These are phyloP conservation scores for Penicillium palitans DNA, from an alignment of 2,329 filamentous ascomycete species.

Conservation along the genomic window DNA sequence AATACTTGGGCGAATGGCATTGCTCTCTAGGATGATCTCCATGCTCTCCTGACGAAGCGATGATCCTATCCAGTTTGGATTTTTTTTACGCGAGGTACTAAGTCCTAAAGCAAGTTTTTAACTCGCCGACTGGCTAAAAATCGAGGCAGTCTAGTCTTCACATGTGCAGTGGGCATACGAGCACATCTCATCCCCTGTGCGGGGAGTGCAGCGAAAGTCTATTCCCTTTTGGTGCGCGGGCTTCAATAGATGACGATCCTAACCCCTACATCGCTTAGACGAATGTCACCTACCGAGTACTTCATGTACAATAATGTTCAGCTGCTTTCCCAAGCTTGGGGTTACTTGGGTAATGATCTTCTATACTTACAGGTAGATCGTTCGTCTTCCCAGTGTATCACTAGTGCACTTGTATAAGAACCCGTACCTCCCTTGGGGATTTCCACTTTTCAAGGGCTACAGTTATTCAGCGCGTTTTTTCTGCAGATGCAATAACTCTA, in stretches of 20 bases:
- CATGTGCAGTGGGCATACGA: background rate
- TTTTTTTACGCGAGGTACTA: background rate
- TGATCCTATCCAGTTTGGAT: background rate
- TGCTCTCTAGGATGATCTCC: background rate
- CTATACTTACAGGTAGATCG: constrained; percentile 1
- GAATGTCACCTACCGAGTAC: constrained; percentile 15
- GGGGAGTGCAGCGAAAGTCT: constrained; percentile 10
- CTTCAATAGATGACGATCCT: constrained; percentile 15
- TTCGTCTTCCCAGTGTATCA: background rate
- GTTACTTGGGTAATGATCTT: constrained; percentile 13
- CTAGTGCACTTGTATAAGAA: constrained; percentile 7
- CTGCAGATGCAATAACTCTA: constrained; percentile 12
- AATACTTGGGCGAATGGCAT: background rate
- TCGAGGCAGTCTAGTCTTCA: background rate
- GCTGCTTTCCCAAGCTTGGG: constrained; percentile 5
- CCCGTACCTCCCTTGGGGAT: constrained; percentile 5
- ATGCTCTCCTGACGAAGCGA: background rate
- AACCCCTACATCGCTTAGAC: constrained; percentile 17
- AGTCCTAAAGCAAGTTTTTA: background rate
- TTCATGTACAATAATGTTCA: background rate
- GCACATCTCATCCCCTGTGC: constrained; percentile 12
- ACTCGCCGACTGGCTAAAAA: background rate
- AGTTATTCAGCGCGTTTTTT: background rate
- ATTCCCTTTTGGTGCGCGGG: constrained; percentile 18
- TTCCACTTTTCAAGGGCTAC: background rate